Conservation (phyloP, 2,329 filamentous ascomycete species). For the Aschersonia sp. region DNA sequence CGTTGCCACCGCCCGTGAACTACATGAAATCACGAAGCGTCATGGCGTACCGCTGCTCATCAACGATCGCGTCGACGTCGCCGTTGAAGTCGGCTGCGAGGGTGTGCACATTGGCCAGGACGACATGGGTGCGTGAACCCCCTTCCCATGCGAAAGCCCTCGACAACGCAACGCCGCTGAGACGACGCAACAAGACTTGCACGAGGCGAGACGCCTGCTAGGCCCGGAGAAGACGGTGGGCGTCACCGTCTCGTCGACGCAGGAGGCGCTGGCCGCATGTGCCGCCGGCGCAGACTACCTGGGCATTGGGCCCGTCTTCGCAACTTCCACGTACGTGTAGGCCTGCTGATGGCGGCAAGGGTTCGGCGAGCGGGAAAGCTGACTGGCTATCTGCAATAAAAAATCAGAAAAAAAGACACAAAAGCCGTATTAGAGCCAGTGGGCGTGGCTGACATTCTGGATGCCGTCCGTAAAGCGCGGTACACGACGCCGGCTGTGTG, state of each 20-base stretch:
- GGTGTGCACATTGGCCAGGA: slow-evolving; percentile 93
- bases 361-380: too few relatives aligned
- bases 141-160: not conserved
- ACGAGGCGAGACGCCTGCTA: slow-evolving; percentile 52
- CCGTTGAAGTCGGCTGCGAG: slow-evolving; percentile 71
- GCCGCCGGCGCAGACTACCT: slow-evolving; percentile 75
- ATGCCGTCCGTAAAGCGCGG: slow-evolving; percentile 36
- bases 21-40: slow-evolving; percentile 57
- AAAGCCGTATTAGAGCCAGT: slow-evolving; percentile 48
- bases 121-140: slow-evolving; percentile 53
- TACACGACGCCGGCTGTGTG: slow-evolving; percentile 51
- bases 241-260: slow-evolving; percentile 62
- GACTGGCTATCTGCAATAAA: too few relatives aligned
- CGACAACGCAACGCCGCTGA: not conserved
- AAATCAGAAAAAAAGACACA: slow-evolving; percentile 76
- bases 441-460: slow-evolving; percentile 38
- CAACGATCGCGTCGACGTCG: slow-evolving; percentile 87
- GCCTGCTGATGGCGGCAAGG: too few relatives aligned
- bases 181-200: not conserved
- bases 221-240: slow-evolving; percentile 73
- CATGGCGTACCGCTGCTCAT: slow-evolving; percentile 70
- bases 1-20: slow-evolving; percentile 51
- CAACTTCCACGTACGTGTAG: slow-evolving; percentile 56
- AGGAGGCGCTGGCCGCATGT: slow-evolving; percentile 61
- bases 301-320: slow-evolving; percentile 79